Base-by-base conservation (phyloP, 2,329 filamentous ascomycete genomes). In the Ambrosiella cleistominuta region DNA sequence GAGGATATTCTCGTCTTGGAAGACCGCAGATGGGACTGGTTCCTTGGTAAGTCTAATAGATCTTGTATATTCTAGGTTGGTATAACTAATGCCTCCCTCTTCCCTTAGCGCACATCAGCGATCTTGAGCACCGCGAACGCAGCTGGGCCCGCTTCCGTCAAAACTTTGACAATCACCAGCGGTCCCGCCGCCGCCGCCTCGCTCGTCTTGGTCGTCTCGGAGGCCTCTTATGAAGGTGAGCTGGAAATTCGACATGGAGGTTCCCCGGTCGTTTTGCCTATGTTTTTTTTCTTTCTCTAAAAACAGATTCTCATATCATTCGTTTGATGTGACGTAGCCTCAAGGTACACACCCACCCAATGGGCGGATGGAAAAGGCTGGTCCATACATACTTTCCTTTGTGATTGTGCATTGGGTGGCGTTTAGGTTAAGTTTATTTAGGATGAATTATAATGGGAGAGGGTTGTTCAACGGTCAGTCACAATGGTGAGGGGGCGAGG, bases 1-100 rank as follows among this genome's bases (percentile, higher is more conserved):
- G 75, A 77, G 35, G 77, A 79, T 60, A 68, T 80, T 47, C 68
- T 84, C 57, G 68, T 76, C 49, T 70, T 73, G 38, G 79, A 83
- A 68, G 77, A 82, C 63, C 70, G 72, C 60, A 72, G 77, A 53
- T 82, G 79, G 79, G 80, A 82, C 66, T 78, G 74, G 71, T 75
- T 81, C 61, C 66, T 82, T 13, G 71, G 79, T 80, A 66, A 68
- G 76, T 72, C 11, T 50, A 8, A 8, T 52, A 37, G n/a, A 19
- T 11, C 19, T n/a, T 9, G 13, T 38, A 6, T 19, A 39, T 13
- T 47, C 2, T 47, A 13, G n/a, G 4, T n/a, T n/a, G 44, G 12
- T 8, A n/a, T 17, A 17, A 47, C 9, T 47, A 8, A 15, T 17
- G 12, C 15, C 6, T 19, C 9, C 13, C 13, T n/a, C 35, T 54